A percentile compares a stretch with the other conserved stretches of the same genome.
Conservation (phyloP, 371 early-diverging fungal genomes). For the Funneliformis caledonium region DNA sequence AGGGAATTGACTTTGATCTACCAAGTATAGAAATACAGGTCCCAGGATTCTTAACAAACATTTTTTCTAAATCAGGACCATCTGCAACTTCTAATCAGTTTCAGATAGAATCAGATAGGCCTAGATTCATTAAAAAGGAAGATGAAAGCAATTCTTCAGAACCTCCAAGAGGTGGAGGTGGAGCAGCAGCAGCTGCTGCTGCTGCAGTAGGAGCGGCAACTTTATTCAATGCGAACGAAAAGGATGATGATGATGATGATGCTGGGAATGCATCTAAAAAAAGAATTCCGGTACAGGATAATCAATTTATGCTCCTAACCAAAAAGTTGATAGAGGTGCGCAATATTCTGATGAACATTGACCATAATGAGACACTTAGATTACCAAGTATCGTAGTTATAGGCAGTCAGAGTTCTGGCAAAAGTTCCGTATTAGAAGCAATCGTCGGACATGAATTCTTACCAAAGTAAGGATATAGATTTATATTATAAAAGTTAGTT, state of each 20-base stretch:
- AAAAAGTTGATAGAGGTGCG: constrained; percentile 93
- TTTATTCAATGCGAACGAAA: constrained; percentile 40
- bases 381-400: constrained; percentile 98
- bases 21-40: constrained; percentile 44
- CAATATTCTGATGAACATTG: constrained; percentile 86
- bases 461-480: constrained; percentile 78
- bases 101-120: constrained; percentile 29
- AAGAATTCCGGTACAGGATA: constrained; percentile 51
- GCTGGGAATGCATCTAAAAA: not conserved
- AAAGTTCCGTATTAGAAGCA: constrained; percentile 98
- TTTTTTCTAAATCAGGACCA: constrained; percentile 41
- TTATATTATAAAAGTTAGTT: not conserved
- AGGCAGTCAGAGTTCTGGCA: constrained; percentile 98
- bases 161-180: constrained; percentile 20
- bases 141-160: constrained; percentile 42
- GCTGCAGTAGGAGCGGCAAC: constrained; percentile 47
- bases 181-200: constrained; percentile 38
- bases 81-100: constrained; percentile 36
- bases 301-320: constrained; percentile 87
- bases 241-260: constrained; percentile 44
- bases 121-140: constrained; percentile 40
- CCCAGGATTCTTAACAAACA: constrained; percentile 46
- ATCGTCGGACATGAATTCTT: constrained; percentile 98
- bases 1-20: constrained; percentile 43
- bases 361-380: constrained; percentile 74